These are phyloP conservation scores for Peronospora belbahrii DNA, from an alignment of 352 stramenopile species.

Conservation along the genomic window DNA sequence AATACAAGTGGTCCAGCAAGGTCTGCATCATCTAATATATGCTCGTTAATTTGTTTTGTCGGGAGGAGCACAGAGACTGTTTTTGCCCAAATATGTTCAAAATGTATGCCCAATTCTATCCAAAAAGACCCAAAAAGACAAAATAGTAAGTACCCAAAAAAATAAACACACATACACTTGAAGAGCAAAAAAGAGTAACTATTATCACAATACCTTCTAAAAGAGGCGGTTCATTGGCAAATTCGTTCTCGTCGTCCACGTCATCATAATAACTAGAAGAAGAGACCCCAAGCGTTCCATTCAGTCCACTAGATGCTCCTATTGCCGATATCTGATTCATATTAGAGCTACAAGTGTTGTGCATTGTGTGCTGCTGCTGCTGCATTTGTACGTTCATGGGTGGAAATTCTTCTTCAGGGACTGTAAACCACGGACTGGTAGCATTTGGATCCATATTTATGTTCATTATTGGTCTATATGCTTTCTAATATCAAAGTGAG, in stretches of 20 bases:
- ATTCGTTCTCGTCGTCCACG: conserved; percentile 73
- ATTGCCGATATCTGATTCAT: conserved; percentile 14
- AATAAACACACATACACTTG: conserved; percentile 2
- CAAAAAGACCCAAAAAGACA: not conserved
- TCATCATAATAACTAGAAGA: conserved; percentile 21
- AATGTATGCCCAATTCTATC: conserved; percentile 94
- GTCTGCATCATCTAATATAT: conserved; percentile 89
- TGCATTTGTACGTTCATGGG: conserved; percentile 22
- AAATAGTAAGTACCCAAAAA: not conserved
- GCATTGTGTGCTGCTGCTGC: too few relatives aligned
- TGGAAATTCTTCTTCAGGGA: conserved; percentile 36
- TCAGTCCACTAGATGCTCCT: conserved; percentile 20
- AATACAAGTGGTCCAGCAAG: conserved; percentile 93
- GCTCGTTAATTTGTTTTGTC: conserved; percentile 83
- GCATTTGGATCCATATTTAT: conserved; percentile 75
- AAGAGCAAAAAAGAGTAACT: too few relatives aligned
- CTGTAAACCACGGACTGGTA: conserved; percentile 66
- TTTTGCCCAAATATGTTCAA: conserved; percentile 96
- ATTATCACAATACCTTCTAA: conserved; percentile 83
- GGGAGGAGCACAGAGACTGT: conserved; percentile 92
- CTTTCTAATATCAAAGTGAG: conserved; percentile 3
- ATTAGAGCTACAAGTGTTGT: too few relatives aligned
- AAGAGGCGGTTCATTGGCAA: conserved; percentile 94
- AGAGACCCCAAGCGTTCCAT: conserved; percentile 19
- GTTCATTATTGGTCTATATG: conserved; percentile 37